Evolutionary conservation across 495 filamentous ascomycete species (phyloP).

Genomic region (Schizothecium vesticola): DNA sequence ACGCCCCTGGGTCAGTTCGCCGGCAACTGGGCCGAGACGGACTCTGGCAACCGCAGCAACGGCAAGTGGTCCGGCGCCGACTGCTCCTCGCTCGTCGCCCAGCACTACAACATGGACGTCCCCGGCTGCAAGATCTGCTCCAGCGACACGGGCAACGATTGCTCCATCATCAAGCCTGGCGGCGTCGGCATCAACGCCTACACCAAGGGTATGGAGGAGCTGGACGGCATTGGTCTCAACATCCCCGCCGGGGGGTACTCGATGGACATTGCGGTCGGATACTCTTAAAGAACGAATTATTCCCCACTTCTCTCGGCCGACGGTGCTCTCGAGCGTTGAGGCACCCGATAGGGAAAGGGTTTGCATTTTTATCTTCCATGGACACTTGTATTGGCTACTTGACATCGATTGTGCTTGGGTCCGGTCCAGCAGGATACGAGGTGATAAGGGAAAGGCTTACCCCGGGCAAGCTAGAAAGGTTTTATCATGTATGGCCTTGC

Average conservation of each 20-base stretch:
- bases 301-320: conserved; percentile 16
- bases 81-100: conserved; percentile 32
- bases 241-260: conserved; percentile 11
- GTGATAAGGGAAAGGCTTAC: neutral
- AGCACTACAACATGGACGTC: conserved; percentile 25
- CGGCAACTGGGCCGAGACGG: conserved; percentile 35
- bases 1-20: conserved; percentile 27
- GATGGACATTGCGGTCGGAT: conserved; percentile 25
- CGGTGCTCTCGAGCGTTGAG: conserved; percentile 13
- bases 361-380: neutral
- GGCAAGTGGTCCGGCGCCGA: conserved; percentile 35
- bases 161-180: conserved; percentile 32
- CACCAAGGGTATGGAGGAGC: conserved; percentile 31
- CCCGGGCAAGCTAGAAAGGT: neutral
- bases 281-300: neutral
- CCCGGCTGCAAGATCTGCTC: conserved; percentile 32
- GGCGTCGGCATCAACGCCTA: conserved; percentile 33
- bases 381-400: neutral
- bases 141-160: conserved; percentile 14
- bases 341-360: conserved; percentile 16
- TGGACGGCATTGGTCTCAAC: conserved; percentile 36
- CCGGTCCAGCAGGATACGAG: neutral
- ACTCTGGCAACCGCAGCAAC: conserved; percentile 32
- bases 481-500: neutral
- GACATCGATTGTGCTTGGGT: conserved; percentile 1